Base-by-base conservation (phyloP, 352 stramenopile species). In the Aphanomyces stellatus region DNA sequence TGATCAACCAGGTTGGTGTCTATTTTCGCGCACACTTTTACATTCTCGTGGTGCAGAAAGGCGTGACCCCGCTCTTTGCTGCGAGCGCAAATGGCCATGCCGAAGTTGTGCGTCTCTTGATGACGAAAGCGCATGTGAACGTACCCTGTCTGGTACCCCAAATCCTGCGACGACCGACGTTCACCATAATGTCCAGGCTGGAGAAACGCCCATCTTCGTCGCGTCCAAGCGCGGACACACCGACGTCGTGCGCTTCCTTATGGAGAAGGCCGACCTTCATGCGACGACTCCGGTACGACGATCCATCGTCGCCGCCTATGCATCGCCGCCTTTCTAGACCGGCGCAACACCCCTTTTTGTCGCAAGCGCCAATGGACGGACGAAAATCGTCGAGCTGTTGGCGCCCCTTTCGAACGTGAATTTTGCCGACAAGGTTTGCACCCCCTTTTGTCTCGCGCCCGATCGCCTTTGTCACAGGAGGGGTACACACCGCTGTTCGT, bases 261-360 rank as follows among this genome's bases (percentile, higher is more conserved):
- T 93, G 43, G 84, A 81, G 71, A 92, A 91, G 66, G 81, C 82
- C 46, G 84, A 92, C 62, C 81, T 90, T 62, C 76, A 69, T 24
- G 81, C 80, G 48, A 78, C 87, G 55, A 90, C 84, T 0, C 81
- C 90, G 71, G 78, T 85, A 27, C 22, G 41, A 5, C 8, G 17
- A 15, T 19, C 42, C 19, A 10, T 15, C 56, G 31, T 28, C 57
- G 46, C 41, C 17, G 22, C 30, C 33, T 62, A 6, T 24, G n/a
- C 22, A 4, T 65, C 10, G 31, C 22, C 3, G 48, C 30, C 13
- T 51, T 40, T 11, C 40, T 69, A 86, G 73, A 90, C 78, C 59
- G 82, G 82, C 27, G 82, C 37, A 17, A 43, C 37, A 17, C 10
- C 37, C 10, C 17, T 43, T 17, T 43, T 43, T 10, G 10, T 43